These are phyloP conservation scores for Pleurotus sapidus DNA, from an alignment of 768 basidiomycete species.

Conservation along the genomic window DNA sequence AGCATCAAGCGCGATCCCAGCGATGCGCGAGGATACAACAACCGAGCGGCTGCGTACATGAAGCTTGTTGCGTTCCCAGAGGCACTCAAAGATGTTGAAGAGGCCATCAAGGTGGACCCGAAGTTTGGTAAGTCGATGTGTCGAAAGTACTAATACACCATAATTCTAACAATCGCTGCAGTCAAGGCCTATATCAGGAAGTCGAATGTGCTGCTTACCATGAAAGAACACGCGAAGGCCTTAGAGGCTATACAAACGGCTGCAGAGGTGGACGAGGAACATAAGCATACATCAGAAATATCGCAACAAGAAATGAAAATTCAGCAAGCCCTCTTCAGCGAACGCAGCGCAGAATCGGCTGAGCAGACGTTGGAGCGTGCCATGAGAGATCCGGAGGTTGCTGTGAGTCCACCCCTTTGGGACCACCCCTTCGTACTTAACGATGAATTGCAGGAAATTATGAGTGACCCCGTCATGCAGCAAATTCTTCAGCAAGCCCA, in stretches of 20 bases:
- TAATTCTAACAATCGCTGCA: slow-evolving; percentile 20
- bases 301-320: slow-evolving; percentile 76
- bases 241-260: slow-evolving; percentile 82
- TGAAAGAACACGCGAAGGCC: slow-evolving; percentile 91
- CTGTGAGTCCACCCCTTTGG: slow-evolving; percentile 46
- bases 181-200: slow-evolving; percentile 98
- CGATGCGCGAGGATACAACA: slow-evolving; percentile 94
- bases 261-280: slow-evolving; percentile 71
- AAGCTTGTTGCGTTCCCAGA: slow-evolving; percentile 93
- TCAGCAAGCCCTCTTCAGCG: slow-evolving; percentile 72
- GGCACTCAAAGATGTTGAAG: slow-evolving; percentile 92
- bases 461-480: slow-evolving; percentile 92
- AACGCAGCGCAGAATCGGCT: slow-evolving; percentile 83
- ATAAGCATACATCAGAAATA: slow-evolving; percentile 84
- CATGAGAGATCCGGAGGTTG: slow-evolving; percentile 97
- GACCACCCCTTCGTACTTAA: slow-evolving; percentile 7
- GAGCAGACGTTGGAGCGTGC: slow-evolving; percentile 92
- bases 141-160: neutral
- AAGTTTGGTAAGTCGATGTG: slow-evolving; percentile 58
- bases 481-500: slow-evolving; percentile 95
- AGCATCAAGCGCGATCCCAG: slow-evolving; percentile 93
- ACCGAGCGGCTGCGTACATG: slow-evolving; percentile 96
- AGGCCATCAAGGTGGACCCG: slow-evolving; percentile 90
- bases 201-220: slow-evolving; percentile 75
- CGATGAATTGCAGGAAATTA: slow-evolving; percentile 55